Evolutionary conservation across 2,329 filamentous ascomycete species (phyloP).

Genomic region (Paracoccidioides lutzii): DNA sequence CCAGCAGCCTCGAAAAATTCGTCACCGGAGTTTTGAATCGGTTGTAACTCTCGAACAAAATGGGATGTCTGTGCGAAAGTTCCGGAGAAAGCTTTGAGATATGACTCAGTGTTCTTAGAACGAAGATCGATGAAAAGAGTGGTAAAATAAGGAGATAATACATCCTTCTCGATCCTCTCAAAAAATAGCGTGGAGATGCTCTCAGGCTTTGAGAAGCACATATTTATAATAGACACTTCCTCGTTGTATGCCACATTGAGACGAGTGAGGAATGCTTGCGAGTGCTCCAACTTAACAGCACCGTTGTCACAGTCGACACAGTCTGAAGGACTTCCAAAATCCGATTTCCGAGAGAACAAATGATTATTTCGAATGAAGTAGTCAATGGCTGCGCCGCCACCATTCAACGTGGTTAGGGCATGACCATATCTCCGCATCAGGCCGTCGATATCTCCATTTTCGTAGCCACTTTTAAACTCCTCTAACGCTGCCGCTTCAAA

Average conservation of each 20-base stretch:
- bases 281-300: conserved; percentile 65
- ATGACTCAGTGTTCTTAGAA: conserved; percentile 58
- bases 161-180: conserved; percentile 68
- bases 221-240: conserved; percentile 64
- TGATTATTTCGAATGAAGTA: conserved; percentile 82
- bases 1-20: conserved; percentile 54
- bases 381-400: conserved; percentile 64
- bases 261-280: conserved; percentile 64
- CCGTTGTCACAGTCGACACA: conserved; percentile 60
- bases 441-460: conserved; percentile 75
- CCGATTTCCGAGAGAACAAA: conserved; percentile 59
- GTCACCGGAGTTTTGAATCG: conserved; percentile 47
- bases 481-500: conserved; percentile 84
- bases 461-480: conserved; percentile 88
- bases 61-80: conserved; percentile 76
- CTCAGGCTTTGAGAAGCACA: conserved; percentile 61
- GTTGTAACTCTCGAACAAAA: conserved; percentile 58
- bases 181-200: conserved; percentile 66
- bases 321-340: conserved; percentile 62
- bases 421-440: conserved; percentile 81
- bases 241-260: conserved; percentile 68
- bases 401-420: conserved; percentile 71
- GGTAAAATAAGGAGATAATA: conserved; percentile 73
- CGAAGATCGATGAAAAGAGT: conserved; percentile 79
- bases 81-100: conserved; percentile 74